Percentiles rank a stretch among this genome's conserved stretches.
Conservation (phyloP, 495 filamentous ascomycete genomes). For the Oidiodendron maius region DNA sequence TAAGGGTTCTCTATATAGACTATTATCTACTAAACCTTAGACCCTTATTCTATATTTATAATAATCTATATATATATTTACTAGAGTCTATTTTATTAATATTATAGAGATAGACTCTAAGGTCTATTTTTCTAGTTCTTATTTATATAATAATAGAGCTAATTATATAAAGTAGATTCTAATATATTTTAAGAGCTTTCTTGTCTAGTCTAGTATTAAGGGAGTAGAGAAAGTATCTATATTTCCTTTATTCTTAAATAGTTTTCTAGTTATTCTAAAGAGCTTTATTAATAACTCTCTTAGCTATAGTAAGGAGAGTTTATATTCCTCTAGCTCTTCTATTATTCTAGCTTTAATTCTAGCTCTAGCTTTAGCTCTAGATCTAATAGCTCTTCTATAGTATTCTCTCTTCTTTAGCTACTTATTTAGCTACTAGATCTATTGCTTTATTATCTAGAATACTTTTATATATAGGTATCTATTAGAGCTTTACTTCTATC, state of each 20-base stretch:
- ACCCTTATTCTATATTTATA: no score
- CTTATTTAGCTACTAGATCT: slow-evolving; percentile 20
- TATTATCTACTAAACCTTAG: no score
- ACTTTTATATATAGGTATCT: slow-evolving; percentile 25
- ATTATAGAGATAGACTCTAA: slow-evolving; percentile 25
- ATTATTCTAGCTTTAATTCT: no score
- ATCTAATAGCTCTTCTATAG: slow-evolving; percentile 2
- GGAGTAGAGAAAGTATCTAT: slow-evolving; percentile 11
- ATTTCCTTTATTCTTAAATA: slow-evolving; percentile 9
- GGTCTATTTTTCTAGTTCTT: no score
- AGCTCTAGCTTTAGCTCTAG: no score
- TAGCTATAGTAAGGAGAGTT: no score
- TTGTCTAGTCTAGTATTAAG: slow-evolving; percentile 8
- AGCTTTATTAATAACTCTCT: slow-evolving; percentile 10
- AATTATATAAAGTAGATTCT: slow-evolving; percentile 18
- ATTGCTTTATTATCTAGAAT: slow-evolving; percentile 24
- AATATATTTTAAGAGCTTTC: slow-evolving; percentile 11
- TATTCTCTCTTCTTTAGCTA: slow-evolving; percentile 9
- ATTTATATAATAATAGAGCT: slow-evolving; percentile 28
- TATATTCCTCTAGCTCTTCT: no score
- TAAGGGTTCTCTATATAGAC: no score
- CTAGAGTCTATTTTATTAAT: slow-evolving; percentile 26
- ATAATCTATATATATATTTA: no score
- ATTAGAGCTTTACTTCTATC: slow-evolving; percentile 17
- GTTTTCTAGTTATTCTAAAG: slow-evolving; percentile 10